Percentiles rank a stretch among this genome's conserved stretches.
Conservation (phyloP, 2,329 filamentous ascomycete species). For the Penicillium sp. region DNA sequence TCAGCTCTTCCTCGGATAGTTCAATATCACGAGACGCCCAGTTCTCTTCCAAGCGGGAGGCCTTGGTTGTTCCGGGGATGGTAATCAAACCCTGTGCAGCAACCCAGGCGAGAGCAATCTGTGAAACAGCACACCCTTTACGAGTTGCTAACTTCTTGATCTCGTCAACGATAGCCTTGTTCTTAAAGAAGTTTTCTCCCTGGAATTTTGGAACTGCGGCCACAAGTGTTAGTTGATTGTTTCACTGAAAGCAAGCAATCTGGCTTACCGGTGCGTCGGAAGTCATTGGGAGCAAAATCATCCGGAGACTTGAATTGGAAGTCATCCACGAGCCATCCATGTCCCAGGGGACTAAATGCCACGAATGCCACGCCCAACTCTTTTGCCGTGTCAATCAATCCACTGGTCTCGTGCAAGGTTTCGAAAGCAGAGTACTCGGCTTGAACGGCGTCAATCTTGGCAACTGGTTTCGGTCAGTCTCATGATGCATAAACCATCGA, state of each 20-base stretch:
- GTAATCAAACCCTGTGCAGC: slow-evolving; percentile 47
- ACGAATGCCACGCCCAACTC: slow-evolving; percentile 48
- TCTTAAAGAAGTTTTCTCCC: slow-evolving; percentile 51
- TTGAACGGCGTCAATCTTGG: slow-evolving; percentile 51
- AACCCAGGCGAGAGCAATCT: slow-evolving; percentile 46
- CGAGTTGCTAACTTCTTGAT: slow-evolving; percentile 42
- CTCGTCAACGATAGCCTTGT: slow-evolving; percentile 45
- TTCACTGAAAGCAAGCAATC: no score
- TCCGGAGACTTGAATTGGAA: slow-evolving; percentile 47
- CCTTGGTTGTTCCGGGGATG: slow-evolving; percentile 51
- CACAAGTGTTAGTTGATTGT: neutral
- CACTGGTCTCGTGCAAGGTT: slow-evolving; percentile 44
- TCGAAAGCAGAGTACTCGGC: slow-evolving; percentile 51
- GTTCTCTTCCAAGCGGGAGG: slow-evolving; percentile 43
- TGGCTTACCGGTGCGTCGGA: slow-evolving; percentile 40
- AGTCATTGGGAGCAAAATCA: slow-evolving; percentile 49
- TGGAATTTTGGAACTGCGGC: slow-evolving; percentile 35
- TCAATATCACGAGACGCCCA: slow-evolving; percentile 41
- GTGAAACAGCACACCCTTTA: slow-evolving; percentile 36
- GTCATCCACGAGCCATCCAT: slow-evolving; percentile 52
- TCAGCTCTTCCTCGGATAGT: slow-evolving; percentile 40
- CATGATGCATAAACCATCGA: neutral
- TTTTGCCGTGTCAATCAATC: slow-evolving; percentile 45
- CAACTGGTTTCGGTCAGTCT: slow-evolving; percentile 37
- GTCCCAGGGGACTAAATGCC: slow-evolving; percentile 51